Conservation (phyloP, 192 early-diverging fungal genomes). For the Mortierella hygrophila region DNA sequence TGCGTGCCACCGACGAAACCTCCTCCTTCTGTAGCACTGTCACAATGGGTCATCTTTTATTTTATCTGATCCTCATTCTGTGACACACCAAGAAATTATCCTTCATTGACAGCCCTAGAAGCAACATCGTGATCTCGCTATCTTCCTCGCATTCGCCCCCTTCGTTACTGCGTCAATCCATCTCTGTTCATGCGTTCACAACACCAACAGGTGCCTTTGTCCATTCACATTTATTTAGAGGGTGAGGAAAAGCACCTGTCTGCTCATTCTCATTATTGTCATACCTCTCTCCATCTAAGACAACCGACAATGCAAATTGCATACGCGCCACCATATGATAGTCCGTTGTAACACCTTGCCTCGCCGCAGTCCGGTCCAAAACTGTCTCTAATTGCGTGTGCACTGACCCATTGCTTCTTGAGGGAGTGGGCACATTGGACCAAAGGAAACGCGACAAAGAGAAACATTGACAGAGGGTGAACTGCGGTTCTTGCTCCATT, state of each 20-base stretch:
- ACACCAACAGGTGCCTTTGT: background rate
- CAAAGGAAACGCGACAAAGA: background rate
- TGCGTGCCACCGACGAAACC: too few relatives aligned
- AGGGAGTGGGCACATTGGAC: background rate
- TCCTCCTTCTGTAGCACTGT: background rate
- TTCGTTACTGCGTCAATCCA: background rate
- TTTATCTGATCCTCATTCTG: background rate
- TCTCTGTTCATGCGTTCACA: too few relatives aligned
- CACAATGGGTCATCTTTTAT: background rate
- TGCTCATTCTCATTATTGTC: too few relatives aligned
- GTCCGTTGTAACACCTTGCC: background rate
- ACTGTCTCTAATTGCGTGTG: background rate
- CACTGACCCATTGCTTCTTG: background rate
- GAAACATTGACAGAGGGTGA: background rate
- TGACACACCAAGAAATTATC: too few relatives aligned
- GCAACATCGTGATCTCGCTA: background rate
- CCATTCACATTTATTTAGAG: too few relatives aligned
- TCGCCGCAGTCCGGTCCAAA: background rate
- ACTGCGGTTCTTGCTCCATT: background rate
- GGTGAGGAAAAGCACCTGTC: too few relatives aligned
- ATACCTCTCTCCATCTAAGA: background rate
- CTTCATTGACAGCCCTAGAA: background rate
- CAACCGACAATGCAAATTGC: constrained; percentile 25
- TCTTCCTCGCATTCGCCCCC: background rate
- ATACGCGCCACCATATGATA: background rate